Percentiles rank a stretch among this genome's conserved stretches.
These are phyloP conservation scores for Lactarius deliciosus DNA, from an alignment of 768 basidiomycete species.

Conservation along the genomic window DNA sequence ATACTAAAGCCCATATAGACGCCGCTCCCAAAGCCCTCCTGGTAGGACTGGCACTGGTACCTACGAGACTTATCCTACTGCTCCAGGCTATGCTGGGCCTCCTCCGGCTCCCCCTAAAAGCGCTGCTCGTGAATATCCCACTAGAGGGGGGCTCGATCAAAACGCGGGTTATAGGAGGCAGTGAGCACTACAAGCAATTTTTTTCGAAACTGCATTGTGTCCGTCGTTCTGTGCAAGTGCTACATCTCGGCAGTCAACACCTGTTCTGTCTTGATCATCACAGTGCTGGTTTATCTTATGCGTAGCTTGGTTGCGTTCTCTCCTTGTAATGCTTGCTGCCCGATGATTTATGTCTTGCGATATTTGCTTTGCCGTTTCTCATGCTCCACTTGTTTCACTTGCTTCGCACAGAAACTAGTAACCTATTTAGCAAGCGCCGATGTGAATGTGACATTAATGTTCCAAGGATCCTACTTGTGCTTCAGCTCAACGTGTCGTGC, in stretches of 20 bases:
- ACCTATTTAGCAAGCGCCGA: constrained; percentile 24
- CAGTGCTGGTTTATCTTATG: constrained; percentile 29
- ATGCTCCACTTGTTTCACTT: constrained; percentile 28
- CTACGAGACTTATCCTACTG: constrained; percentile 29
- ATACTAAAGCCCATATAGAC: constrained; percentile 19
- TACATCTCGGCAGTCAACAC: constrained; percentile 26
- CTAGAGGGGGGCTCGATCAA: constrained; percentile 29
- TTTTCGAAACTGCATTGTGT: constrained; percentile 18
- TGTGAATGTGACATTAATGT: constrained; percentile 27
- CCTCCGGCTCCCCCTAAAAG: constrained; percentile 29
- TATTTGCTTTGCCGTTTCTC: constrained; percentile 30
- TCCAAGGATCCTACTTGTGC: constrained; percentile 18
- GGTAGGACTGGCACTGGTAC: constrained; percentile 29
- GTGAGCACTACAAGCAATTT: constrained; percentile 19
- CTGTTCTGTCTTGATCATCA: constrained; percentile 29
- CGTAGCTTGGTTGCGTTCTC: constrained; percentile 30
- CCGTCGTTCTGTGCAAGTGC: constrained; percentile 17
- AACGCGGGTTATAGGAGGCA: constrained; percentile 28
- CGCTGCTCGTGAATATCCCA: constrained; percentile 30
- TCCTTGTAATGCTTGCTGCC: constrained; percentile 28
- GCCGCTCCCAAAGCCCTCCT: constrained; percentile 32
- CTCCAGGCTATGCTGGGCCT: constrained; percentile 28
- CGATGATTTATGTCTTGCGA: constrained; percentile 29
- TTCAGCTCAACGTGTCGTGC: constrained; percentile 6
- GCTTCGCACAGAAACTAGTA: constrained; percentile 28